Evolutionary conservation across 1,284 basidiomycete species (phyloP).

Genomic region (Heterobasidion irregulare): DNA sequence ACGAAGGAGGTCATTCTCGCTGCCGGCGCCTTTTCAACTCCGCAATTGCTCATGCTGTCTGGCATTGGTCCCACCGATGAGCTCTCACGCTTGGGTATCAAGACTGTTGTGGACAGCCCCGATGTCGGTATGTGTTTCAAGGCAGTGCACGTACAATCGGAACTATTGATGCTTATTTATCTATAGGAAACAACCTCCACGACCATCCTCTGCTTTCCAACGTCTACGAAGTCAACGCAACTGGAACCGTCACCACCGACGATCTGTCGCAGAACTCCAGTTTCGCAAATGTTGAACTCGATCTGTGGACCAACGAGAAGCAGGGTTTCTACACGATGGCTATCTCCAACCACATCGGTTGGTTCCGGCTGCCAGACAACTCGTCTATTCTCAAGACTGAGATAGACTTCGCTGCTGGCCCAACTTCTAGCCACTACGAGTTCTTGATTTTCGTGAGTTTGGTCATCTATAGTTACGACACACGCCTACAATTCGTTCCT

Average conservation of each 20-base stretch:
- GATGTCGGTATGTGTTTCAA: conserved; percentile 34
- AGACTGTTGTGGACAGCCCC: conserved; percentile 19
- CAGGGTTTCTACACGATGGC: conserved; percentile 9
- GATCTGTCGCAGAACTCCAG: conserved; percentile 10
- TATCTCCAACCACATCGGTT: conserved; percentile 14
- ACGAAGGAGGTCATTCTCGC: conserved; percentile 36
- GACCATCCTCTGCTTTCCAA: conserved; percentile 20
- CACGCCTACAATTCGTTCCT: too few relatives aligned
- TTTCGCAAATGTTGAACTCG: conserved; percentile 4
- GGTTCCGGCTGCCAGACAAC: conserved; percentile 21
- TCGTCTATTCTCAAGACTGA: conserved; percentile 19
- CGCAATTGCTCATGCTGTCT: conserved; percentile 36
- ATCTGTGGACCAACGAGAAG: conserved; percentile 10
- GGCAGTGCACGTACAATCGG: neutral
- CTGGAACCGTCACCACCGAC: conserved; percentile 10
- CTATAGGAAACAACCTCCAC: conserved; percentile 21
- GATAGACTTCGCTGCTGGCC: conserved; percentile 29
- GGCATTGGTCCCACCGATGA: conserved; percentile 31
- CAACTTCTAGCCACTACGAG: conserved; percentile 11
- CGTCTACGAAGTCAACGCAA: conserved; percentile 9
- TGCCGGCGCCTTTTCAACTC: conserved; percentile 30
- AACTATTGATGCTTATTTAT: conserved; percentile 1
- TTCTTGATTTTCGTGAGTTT: conserved; percentile 7
- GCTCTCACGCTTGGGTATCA: conserved; percentile 19
- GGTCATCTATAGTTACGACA: neutral